phyloP scores from a whole-genome alignment of 1,139 yeast species.

The Yamadazyma atmosphaerica region DNA sequence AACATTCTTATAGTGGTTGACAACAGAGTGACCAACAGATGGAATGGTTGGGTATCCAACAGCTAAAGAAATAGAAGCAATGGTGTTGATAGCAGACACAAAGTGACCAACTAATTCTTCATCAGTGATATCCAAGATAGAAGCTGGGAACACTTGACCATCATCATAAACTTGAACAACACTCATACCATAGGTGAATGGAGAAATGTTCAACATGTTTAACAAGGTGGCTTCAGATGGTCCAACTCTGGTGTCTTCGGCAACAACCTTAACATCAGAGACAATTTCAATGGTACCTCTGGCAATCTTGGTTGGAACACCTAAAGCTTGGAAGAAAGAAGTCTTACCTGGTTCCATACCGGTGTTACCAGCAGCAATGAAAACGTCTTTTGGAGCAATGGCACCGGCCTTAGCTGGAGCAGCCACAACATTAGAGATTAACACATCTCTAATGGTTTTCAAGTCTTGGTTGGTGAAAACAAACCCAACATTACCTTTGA shows the following conservation, averaged over 20 bases:
- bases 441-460: constrained; percentile 84
- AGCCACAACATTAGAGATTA: constrained; percentile 92
- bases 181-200: constrained; percentile 98
- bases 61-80: constrained; percentile 96
- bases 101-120: constrained; percentile 94
- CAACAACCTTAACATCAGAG: constrained; percentile 94
- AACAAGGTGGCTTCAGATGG: constrained; percentile 98
- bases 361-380: constrained; percentile 99
- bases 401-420: constrained; percentile 99
- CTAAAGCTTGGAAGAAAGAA: constrained; percentile 99
- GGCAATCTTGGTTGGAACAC: constrained; percentile 99
- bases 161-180: constrained; percentile 97
- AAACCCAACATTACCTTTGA: constrained; percentile 99
- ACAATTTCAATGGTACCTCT: constrained; percentile 99
- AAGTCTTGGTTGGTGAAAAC: constrained; percentile 97
- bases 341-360: constrained; percentile 99
- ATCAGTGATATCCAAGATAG: constrained; percentile 97
- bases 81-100: constrained; percentile 87
- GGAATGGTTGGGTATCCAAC: constrained; percentile 99
- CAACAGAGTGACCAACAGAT: constrained; percentile 98
- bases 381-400: constrained; percentile 95
- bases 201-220: constrained; percentile 99
- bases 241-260: constrained; percentile 86
- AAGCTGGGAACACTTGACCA: constrained; percentile 96
- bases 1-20: constrained; percentile 99